Base-by-base conservation (phyloP, 2,329 filamentous ascomycete genomes). In the Pseudocercospora fuligena region DNA sequence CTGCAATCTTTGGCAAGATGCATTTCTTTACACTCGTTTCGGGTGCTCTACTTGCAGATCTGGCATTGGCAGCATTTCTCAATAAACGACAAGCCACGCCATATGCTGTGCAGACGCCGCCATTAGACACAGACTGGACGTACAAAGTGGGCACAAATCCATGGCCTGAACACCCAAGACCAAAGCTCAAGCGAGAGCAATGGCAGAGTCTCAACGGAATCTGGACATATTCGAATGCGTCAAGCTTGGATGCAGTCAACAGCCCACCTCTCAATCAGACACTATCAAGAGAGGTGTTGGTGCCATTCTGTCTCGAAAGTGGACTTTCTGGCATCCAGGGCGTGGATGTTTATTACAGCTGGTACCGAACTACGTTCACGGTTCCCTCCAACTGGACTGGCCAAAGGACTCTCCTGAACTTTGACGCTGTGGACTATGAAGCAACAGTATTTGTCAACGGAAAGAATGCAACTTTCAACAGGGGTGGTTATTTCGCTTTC, bases 341-440 rank as follows among this genome's bases (percentile, higher is more conserved):
- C 19, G 56, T 16, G 2, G 63, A 72, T 56, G 62, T 70, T 14
- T 57, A 72, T 5, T 77, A 76, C 67, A 75, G 73, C 5, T 78
- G 76, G 76, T 77, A 77, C 68, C 80, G 81, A 51, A 87, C 83
- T 0, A 79, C 78, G 0, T 88, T 89, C 70, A 73, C 76, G 1
- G 78, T 89, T 0, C 83, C 86, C 0, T 70, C 74, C 0, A 72
- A 74, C 16, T 89, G 86, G 85, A 76, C 75, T 1, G 76, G 75
- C 3, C 77, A 85, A 58, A 79, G 80, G 0, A 76, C 87, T 0
- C 70, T 89, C 3, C 75, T 87, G 11, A 82, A 87, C 36, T 89
- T 89, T 63, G 87, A 86, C 16, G 87, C 87, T 1, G 87, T 89
- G n/a, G 87, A 89, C 70, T 89, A 89, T 68, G 82, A 88, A 59